Evolutionary conservation across 2,329 filamentous ascomycete genomes (phyloP).

Genomic region (Zasmidium angulare): DNA sequence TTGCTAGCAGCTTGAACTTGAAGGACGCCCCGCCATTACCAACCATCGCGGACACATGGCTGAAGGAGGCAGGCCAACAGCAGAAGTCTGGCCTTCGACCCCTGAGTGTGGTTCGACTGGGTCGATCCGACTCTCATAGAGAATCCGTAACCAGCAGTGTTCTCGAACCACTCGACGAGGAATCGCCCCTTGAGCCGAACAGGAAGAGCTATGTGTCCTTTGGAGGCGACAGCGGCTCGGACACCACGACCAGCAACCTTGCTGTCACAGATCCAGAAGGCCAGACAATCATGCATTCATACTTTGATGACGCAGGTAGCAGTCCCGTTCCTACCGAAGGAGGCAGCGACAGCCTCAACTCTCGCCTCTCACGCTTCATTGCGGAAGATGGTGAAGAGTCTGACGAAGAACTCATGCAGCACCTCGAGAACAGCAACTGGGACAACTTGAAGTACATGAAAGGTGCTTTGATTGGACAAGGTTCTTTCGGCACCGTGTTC

Average conservation of each 20-base stretch:
- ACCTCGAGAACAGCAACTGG: slow-evolving; percentile 89
- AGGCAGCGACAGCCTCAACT: slow-evolving; percentile 67
- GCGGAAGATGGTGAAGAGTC: slow-evolving; percentile 89
- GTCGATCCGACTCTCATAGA: slow-evolving; percentile 63
- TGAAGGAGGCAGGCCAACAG: slow-evolving; percentile 59
- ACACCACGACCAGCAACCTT: slow-evolving; percentile 64
- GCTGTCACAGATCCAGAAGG: slow-evolving; percentile 77
- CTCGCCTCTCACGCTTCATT: slow-evolving; percentile 78
- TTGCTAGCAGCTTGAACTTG: slow-evolving; percentile 83
- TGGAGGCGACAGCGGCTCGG: slow-evolving; percentile 67
- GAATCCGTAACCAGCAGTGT: slow-evolving; percentile 88
- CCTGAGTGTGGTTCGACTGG: slow-evolving; percentile 60
- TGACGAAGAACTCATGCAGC: slow-evolving; percentile 85
- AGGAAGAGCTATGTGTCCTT: slow-evolving; percentile 96
- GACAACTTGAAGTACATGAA: slow-evolving; percentile 99
- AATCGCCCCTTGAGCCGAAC: slow-evolving; percentile 81
- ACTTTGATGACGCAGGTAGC: slow-evolving; percentile 78
- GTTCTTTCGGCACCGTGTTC: slow-evolving; percentile 94
- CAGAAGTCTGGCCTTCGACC: slow-evolving; percentile 54
- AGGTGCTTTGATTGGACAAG: slow-evolving; percentile 92
- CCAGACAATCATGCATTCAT: slow-evolving; percentile 69
- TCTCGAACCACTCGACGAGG: slow-evolving; percentile 86
- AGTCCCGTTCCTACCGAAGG: slow-evolving; percentile 56
- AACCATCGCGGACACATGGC: slow-evolving; percentile 91
- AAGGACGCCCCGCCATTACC: slow-evolving; percentile 93